Base-by-base conservation (phyloP, 108 stramenopile species). In the Seminavis robusta region DNA sequence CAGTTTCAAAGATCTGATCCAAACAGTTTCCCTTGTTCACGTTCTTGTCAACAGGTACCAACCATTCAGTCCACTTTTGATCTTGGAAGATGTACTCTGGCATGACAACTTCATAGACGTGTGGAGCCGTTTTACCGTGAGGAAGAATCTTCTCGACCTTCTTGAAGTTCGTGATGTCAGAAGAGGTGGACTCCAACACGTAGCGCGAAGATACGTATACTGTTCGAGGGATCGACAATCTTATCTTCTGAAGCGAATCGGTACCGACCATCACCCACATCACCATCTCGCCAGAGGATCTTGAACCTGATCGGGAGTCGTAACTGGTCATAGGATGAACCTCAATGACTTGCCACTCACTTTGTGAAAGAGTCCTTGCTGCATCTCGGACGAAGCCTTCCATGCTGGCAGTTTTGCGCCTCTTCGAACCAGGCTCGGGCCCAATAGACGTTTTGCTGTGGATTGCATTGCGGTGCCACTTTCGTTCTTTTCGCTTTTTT, bases 291-390 rank as follows among this genome's bases (percentile, higher is more conserved):
- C 98, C 98, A 56, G 84, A 80, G 20, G 80, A 71, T 15, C 54
- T 62, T 23, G 65, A 51, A 17, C 41, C 37, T 40, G 52, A 41
- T 11, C 41, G 69, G 4, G 67, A 37, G 38, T 88, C 87, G 8
- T 80, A 92, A 7, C 72, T 69, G 28, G 90, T 66, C 55, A 84
- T 65, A 11, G 94, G 93, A 20, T 95, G 89, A 19, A 97, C 56
- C 71, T 99, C 98, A 36, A 98, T 64, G 21, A 98, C 74, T 56
- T 98, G 94, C 95, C 92, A 92, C 50, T 86, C 86, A 44, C 81
- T 68, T 29, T 78, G 71, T 16, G 59, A 46, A 44, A 92, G 51
- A 28, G 69, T 63, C 38, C 64, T 47, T 13, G 84, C 83, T 23
- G 90, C 89, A 47, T 88, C 86, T 29, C 79, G 77, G n/a, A 95